Evolutionary conservation across 768 basidiomycete genomes (phyloP).

Genomic region (Nidula microcarpa): DNA sequence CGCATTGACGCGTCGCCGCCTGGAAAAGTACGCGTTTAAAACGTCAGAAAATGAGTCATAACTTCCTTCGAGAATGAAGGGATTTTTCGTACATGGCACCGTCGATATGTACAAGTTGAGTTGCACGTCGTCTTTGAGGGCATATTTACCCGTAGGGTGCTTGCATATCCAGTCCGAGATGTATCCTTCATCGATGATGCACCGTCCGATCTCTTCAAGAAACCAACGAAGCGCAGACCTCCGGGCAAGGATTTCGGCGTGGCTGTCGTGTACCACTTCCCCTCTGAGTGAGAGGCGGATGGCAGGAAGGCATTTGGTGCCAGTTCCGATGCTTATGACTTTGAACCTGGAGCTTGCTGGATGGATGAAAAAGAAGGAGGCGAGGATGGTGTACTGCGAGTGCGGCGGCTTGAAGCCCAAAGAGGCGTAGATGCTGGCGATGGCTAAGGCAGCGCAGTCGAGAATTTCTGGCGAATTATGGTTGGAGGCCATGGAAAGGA

Average conservation of each 20-base stretch:
- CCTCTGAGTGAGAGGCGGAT: constrained; percentile 59
- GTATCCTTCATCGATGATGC: constrained; percentile 14
- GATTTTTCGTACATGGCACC: constrained; percentile 40
- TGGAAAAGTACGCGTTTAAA: constrained; percentile 19
- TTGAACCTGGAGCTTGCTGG: constrained; percentile 26
- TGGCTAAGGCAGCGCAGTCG: constrained; percentile 13
- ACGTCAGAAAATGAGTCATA: constrained; percentile 3
- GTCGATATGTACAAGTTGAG: constrained; percentile 73
- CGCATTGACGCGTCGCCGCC: constrained; percentile 90
- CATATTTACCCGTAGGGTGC: constrained; percentile 34
- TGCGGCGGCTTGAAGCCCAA: constrained; percentile 48
- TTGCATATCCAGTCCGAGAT: constrained; percentile 49
- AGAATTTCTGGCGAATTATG: too few relatives aligned
- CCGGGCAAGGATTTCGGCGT: constrained; percentile 90
- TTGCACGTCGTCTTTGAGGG: constrained; percentile 40
- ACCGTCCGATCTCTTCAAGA: constrained; percentile 60
- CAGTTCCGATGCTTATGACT: constrained; percentile 72
- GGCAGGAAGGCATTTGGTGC: constrained; percentile 81
- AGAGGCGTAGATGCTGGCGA: constrained; percentile 39
- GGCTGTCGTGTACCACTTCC: constrained; percentile 83
- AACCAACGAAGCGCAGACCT: constrained; percentile 79
- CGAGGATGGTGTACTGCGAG: constrained; percentile 62
- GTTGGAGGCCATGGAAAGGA: too few relatives aligned
- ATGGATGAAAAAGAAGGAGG: constrained; percentile 45
- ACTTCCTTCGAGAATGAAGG: not conserved